These are phyloP conservation scores for Colletotrichum sp. DNA, from an alignment of 2,329 filamentous ascomycete genomes.

Conservation along the genomic window DNA sequence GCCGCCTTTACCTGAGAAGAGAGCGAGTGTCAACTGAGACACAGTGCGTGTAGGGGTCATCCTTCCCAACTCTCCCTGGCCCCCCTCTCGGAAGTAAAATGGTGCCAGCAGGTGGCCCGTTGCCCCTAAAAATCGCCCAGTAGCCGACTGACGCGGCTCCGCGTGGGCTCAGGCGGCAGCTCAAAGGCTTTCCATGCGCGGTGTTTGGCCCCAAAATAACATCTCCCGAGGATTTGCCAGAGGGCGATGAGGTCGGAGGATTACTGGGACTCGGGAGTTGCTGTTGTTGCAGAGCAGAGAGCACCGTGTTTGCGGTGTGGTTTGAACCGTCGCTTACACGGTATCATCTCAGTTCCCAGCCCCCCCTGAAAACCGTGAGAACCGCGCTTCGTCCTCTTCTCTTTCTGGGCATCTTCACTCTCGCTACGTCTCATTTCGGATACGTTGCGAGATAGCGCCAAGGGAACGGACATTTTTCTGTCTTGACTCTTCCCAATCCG, in stretches of 20 bases:
- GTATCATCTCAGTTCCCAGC: neutral
- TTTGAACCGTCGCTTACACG: neutral
- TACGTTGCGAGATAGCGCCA: neutral
- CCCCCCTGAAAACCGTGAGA: neutral
- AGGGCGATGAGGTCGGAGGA: neutral
- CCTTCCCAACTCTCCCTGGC: neutral
- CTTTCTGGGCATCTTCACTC: neutral
- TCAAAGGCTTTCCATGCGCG: neutral
- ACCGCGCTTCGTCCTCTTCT: neutral
- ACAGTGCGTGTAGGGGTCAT: neutral
- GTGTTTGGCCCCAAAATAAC: neutral
- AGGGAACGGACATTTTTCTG: neutral
- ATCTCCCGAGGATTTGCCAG: neutral
- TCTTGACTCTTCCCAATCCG: neutral
- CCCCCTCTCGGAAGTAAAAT: neutral
- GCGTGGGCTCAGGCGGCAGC: neutral
- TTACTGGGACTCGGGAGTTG: neutral
- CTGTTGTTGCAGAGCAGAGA: neutral
- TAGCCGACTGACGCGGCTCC: neutral
- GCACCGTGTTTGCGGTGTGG: neutral
- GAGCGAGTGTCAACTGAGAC: neutral
- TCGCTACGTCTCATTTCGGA: neutral
- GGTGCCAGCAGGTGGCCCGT: neutral
- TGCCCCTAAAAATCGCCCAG: constrained; percentile 1
- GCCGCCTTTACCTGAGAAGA: neutral